Percentiles rank a stretch among this genome's conserved stretches.
Conservation (phyloP, 2,329 filamentous ascomycete genomes). For the Stagonosporopsis tanaceti region DNA sequence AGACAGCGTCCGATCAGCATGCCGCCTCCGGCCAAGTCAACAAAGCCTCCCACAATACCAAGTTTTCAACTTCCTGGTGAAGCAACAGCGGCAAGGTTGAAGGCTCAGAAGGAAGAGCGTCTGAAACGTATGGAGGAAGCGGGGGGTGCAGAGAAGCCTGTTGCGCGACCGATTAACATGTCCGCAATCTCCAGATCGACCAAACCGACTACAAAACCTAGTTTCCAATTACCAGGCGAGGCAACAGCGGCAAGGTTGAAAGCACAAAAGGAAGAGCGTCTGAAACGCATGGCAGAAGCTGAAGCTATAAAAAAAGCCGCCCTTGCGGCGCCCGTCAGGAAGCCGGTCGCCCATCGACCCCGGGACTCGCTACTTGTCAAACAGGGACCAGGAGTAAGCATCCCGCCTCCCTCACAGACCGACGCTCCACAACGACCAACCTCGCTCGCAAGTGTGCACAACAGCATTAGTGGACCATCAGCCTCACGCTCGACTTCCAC, state of each 20-base stretch:
- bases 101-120: conserved; percentile 45
- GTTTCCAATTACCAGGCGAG: conserved; percentile 63
- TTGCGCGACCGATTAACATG: conserved; percentile 54
- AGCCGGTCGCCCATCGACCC: conserved; percentile 51
- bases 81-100: conserved; percentile 53
- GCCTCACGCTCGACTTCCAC: conserved; percentile 33
- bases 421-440: conserved; percentile 22
- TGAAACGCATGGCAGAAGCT: conserved; percentile 44
- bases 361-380: conserved; percentile 24
- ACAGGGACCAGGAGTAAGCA: conserved; percentile 25
- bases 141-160: conserved; percentile 45
- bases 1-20: conserved; percentile 55
- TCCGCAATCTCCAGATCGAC: conserved; percentile 58
- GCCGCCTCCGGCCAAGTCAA: conserved; percentile 58
- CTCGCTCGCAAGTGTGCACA: conserved; percentile 34
- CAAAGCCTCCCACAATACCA: conserved; percentile 59
- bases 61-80: conserved; percentile 64
- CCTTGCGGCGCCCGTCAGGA: conserved; percentile 49
- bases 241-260: conserved; percentile 53
- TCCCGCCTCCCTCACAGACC: conserved; percentile 17
- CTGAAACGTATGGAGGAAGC: conserved; percentile 46
- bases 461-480: conserved; percentile 28
- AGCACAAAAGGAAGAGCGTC: conserved; percentile 44
- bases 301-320: conserved; percentile 51
- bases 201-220: conserved; percentile 60